Conservation (phyloP, 73 alveolate species). For the Tetrahymena malaccensis region DNA sequence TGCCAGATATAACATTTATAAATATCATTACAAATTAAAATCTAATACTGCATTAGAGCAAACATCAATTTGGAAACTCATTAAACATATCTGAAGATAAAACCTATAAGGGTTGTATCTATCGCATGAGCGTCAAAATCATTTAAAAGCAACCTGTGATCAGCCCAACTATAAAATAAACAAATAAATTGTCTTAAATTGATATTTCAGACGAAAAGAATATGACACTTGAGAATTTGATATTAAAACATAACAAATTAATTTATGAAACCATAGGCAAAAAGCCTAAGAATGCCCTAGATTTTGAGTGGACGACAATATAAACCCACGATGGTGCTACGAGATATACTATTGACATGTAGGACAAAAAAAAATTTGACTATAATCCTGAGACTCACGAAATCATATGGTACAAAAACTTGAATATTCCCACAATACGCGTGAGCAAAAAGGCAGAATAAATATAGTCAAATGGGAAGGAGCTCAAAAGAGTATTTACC, state of each 20-base stretch:
- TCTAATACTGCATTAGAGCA: not conserved
- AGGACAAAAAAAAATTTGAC: not conserved
- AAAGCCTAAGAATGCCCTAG: not conserved
- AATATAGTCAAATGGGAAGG: not conserved
- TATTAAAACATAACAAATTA: not conserved
- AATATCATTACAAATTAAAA: not conserved
- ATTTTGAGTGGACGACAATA: not conserved
- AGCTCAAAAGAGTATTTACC: not conserved
- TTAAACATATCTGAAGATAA: not conserved
- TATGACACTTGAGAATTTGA: not conserved
- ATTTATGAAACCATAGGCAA: not conserved
- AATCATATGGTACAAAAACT: not conserved
- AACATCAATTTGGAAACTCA: not conserved
- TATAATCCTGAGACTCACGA: not conserved
- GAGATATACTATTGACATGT: not conserved
- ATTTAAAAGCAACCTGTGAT: not conserved
- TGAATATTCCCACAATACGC: not conserved
- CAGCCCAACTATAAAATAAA: not conserved
- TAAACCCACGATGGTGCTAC: not conserved
- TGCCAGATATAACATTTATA: not conserved
- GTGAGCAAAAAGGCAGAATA: not conserved
- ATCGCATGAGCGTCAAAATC: not conserved
- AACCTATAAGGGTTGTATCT: not conserved
- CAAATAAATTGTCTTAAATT: not conserved
- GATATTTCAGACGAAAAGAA: not conserved